Conservation (phyloP, 2,329 filamentous ascomycete genomes). For the Pseudocercospora macadamiae region DNA sequence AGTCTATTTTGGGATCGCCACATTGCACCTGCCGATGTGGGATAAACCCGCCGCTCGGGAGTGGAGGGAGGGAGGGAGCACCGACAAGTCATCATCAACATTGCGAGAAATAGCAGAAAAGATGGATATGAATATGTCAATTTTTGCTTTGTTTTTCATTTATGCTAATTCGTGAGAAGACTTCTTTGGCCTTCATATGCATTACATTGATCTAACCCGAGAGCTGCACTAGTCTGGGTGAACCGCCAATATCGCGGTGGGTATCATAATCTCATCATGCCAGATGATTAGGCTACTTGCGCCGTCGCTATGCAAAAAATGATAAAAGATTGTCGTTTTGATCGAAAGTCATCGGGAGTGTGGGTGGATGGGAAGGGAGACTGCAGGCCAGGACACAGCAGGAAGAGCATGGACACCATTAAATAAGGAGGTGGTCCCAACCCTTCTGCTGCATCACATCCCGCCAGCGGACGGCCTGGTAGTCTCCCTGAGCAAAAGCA, state of each 20-base stretch:
- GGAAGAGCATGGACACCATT: conserved; percentile 16
- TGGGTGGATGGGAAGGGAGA: conserved; percentile 15
- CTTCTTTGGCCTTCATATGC: conserved; percentile 8
- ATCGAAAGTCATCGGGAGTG: conserved; percentile 15
- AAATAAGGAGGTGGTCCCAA: conserved; percentile 93
- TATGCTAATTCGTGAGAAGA: conserved; percentile 10
- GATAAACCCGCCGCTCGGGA: too few species aligned
- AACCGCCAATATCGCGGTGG: conserved; percentile 20
- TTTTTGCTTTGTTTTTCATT: conserved; percentile 14
- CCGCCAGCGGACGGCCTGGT: conserved; percentile 84
- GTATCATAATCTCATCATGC: conserved; percentile 30
- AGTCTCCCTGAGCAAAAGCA: conserved; percentile 51
- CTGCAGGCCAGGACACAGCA: conserved; percentile 34
- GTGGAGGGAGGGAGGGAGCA: too few species aligned
- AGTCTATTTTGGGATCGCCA: neutral
- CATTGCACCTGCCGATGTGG: neutral
- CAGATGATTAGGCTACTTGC: conserved; percentile 22
- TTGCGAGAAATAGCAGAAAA: too few species aligned
- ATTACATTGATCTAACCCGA: conserved; percentile 24
- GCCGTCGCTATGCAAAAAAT: conserved; percentile 37
- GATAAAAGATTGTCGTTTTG: conserved; percentile 15
- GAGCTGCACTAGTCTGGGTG: conserved; percentile 39
- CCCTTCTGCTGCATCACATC: conserved; percentile 88
- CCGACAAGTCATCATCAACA: too few species aligned
- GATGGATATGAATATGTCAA: neutral